Evolutionary conservation across 768 basidiomycete species (phyloP), one percentile per base, ranked within the genome.

Genomic region (Krasilnikovozyma curviuscula): DNA sequence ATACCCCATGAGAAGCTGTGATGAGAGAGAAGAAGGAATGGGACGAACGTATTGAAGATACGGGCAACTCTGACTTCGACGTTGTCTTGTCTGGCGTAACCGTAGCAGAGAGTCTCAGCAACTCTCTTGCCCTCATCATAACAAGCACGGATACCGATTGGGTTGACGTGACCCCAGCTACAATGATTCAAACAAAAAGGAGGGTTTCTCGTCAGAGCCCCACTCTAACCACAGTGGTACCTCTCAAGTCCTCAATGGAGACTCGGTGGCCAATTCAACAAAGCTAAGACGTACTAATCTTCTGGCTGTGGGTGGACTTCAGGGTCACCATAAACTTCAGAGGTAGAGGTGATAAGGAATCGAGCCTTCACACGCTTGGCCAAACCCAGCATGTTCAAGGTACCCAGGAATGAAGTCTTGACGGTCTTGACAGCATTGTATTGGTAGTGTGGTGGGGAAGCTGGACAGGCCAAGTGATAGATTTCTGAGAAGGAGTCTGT

Each of bases 81-180:
- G 47, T 79, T 78, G 61, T 97, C 86, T 64, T 93, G 93, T 50
- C 82, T 73, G 55, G 83, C 81, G 71, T 81, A 97, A 33, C 89
- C 89, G 60, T 97, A 98, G 7, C 91, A 89, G 55, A 98, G 67
- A 16, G 91, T 93, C 68, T 98, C 93, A 33, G 93, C 91, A 32
- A 97, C 91, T 58, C 93, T 86, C 69, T 98, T 98, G 41, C 93
- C 93, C 67, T 98, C 93, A 61, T 98, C 93, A 62, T 98, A 98
- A 67, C 93, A 98, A n/a, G 91, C 89, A 53, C 93, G 83, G 51
- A 84, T 83, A 21, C 93, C 93, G 57, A 89, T 93, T 35, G 88
- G 88, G 70, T 98, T 98, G 61, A 98, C 93, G 66, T 97, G 79
- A 40, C 88, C 89, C 88, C 88, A 93, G 66, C 84, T 86, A 48